A percentile compares a stretch with the other conserved stretches of the same genome.
Conservation (phyloP, 306 rosid genomes). For the Fagus sylvatica region DNA sequence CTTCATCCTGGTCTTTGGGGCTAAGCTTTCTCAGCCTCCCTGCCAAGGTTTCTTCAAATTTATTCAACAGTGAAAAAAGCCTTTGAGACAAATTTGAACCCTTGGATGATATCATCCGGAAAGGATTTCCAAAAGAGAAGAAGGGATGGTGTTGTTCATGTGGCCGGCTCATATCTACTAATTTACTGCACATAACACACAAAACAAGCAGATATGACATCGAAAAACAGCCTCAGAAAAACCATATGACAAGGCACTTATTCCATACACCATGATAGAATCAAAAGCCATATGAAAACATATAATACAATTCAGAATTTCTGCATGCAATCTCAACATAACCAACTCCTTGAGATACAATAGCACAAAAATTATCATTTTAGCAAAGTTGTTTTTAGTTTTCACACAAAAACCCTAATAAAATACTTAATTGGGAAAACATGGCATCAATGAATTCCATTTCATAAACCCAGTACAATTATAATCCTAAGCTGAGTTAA, state of each 20-base stretch:
- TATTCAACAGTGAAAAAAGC: constrained; percentile 43
- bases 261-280: neutral
- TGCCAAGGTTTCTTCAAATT: constrained; percentile 68
- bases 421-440: neutral
- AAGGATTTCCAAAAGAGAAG: constrained; percentile 83
- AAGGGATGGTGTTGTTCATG: constrained; percentile 65
- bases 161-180: constrained; percentile 59
- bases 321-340: neutral
- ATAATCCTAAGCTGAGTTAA: neutral
- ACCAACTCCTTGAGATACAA: neutral
- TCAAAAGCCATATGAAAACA: neutral
- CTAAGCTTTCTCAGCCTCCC: constrained; percentile 59
- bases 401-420: neutral
- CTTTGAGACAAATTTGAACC: constrained; percentile 57
- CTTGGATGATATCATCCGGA: constrained; percentile 58
- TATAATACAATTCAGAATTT: neutral
- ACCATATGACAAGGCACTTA: neutral
- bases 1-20: constrained; percentile 57
- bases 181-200: constrained; percentile 35
- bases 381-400: neutral
- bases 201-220: constrained; percentile 8
- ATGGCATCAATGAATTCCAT: neutral
- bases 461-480: neutral
- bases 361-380: neutral
- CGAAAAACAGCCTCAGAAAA: constrained; percentile 18